Percentiles rank a stretch among this genome's conserved stretches.
These are phyloP conservation scores for Xylaria polymorpha DNA, from an alignment of 2,329 filamentous ascomycete species.

Conservation along the genomic window DNA sequence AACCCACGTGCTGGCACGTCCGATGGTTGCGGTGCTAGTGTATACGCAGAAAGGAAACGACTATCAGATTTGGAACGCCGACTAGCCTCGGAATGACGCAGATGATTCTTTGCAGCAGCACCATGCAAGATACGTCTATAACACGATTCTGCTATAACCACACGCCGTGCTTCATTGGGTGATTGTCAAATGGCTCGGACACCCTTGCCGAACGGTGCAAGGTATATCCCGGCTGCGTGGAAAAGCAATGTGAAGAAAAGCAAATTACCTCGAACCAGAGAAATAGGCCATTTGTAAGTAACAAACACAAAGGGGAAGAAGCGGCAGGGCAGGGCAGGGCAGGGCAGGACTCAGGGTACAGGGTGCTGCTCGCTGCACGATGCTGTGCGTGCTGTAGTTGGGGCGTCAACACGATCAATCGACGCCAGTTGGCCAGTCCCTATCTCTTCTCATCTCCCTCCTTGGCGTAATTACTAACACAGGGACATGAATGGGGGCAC, in stretches of 20 bases:
- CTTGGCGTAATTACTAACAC: conserved; percentile 6
- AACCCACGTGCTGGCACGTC: conserved; percentile 36
- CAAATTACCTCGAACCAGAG: conserved; percentile 42
- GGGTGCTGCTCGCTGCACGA: conserved; percentile 5
- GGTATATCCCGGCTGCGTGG: conserved; percentile 26
- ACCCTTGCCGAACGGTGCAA: conserved; percentile 42
- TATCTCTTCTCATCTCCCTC: conserved; percentile 13
- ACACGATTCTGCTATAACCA: conserved; percentile 27
- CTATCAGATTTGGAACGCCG: conserved; percentile 32
- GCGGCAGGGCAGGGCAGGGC: not conserved
- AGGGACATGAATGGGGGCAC: conserved; percentile 6
- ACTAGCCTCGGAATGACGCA: conserved; percentile 38
- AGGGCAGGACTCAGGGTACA: not conserved
- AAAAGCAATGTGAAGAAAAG: conserved; percentile 43
- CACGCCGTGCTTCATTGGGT: conserved; percentile 16
- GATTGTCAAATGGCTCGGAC: conserved; percentile 36
- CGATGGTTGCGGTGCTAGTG: conserved; percentile 26
- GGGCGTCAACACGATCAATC: conserved; percentile 8
- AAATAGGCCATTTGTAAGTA: conserved; percentile 33
- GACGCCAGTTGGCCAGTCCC: conserved; percentile 3
- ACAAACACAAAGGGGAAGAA: conserved; percentile 25
- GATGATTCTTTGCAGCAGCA: conserved; percentile 40
- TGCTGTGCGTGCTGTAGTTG: not conserved
- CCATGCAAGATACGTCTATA: conserved; percentile 35
- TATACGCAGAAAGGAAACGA: conserved; percentile 22